phyloP scores from a whole-genome alignment of 768 basidiomycete genomes.

The Phanerochaete sordida region DNA sequence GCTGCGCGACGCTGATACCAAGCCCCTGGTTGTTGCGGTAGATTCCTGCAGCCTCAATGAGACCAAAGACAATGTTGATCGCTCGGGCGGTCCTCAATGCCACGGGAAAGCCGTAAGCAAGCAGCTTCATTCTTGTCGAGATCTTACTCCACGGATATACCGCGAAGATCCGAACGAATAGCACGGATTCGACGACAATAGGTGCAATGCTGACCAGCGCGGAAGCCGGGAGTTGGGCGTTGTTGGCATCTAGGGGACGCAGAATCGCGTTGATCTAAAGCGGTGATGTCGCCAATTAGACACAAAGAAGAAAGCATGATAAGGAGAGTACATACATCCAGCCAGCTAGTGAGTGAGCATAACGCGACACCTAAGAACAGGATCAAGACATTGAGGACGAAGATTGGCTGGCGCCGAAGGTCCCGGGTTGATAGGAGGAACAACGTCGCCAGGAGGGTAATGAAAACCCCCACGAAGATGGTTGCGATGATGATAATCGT shows the following conservation, averaged over 20 bases:
- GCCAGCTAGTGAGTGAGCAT: not conserved
- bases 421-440: not conserved
- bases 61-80: too few species aligned
- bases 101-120: not conserved
- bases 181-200: not conserved
- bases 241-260: not conserved
- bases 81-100: not conserved
- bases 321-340: too few species aligned
- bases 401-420: not conserved
- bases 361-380: not conserved
- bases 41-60: too few species aligned
- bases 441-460: slow-evolving; percentile 1
- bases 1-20: not conserved
- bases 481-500: not conserved
- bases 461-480: not conserved
- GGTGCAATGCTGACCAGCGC: not conserved
- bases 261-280: too few species aligned
- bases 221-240: not conserved
- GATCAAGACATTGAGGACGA: not conserved
- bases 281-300: too few species aligned
- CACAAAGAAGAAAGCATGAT: too few species aligned
- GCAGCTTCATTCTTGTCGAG: not conserved
- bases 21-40: too few species aligned
- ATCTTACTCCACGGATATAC: not conserved
- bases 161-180: not conserved